Evolutionary conservation across 2,329 filamentous ascomycete species (phyloP).

Genomic region (Cercospora zeae-maydis): DNA sequence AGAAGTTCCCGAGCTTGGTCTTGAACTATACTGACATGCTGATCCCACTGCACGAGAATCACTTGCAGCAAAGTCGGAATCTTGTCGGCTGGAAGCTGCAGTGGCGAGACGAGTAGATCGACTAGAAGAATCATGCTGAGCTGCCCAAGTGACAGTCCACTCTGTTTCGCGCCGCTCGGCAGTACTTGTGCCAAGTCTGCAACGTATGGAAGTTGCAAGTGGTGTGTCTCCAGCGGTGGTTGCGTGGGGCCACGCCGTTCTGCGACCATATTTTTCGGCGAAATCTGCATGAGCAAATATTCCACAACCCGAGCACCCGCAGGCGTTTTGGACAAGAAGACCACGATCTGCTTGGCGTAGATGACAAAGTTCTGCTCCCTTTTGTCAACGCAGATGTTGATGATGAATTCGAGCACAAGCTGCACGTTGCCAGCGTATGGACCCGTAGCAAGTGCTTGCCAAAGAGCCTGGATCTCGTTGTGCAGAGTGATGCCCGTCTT

Average conservation of each 20-base stretch:
- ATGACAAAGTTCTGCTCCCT: conserved; percentile 98
- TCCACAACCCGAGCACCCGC: conserved; percentile 90
- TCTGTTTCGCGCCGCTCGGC: conserved; percentile 78
- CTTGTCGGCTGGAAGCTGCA: conserved; percentile 72
- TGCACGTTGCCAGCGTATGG: conserved; percentile 92
- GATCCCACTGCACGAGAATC: conserved; percentile 92
- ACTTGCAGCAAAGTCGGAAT: conserved; percentile 86
- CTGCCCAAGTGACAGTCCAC: conserved; percentile 88
- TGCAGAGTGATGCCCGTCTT: conserved; percentile 83
- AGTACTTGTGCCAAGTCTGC: conserved; percentile 77
- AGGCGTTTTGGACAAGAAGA: conserved; percentile 83
- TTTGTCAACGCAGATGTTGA: conserved; percentile 84
- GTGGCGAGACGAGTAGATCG: conserved; percentile 90
- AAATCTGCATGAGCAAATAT: conserved; percentile 85
- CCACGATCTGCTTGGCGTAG: conserved; percentile 96
- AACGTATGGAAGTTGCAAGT: conserved; percentile 70
- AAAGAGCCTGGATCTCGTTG: conserved; percentile 94
- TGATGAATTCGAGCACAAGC: conserved; percentile 92
- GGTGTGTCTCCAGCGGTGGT: conserved; percentile 67
- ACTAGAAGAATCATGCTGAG: conserved; percentile 90
- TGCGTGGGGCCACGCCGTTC: conserved; percentile 70
- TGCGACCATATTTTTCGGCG: conserved; percentile 94
- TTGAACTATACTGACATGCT: conserved; percentile 90
- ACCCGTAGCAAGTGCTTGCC: conserved; percentile 92
- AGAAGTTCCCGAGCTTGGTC: conserved; percentile 97